Base-by-base conservation (phyloP, 1,139 yeast species). In the Magnusiomyces suaveolens region DNA sequence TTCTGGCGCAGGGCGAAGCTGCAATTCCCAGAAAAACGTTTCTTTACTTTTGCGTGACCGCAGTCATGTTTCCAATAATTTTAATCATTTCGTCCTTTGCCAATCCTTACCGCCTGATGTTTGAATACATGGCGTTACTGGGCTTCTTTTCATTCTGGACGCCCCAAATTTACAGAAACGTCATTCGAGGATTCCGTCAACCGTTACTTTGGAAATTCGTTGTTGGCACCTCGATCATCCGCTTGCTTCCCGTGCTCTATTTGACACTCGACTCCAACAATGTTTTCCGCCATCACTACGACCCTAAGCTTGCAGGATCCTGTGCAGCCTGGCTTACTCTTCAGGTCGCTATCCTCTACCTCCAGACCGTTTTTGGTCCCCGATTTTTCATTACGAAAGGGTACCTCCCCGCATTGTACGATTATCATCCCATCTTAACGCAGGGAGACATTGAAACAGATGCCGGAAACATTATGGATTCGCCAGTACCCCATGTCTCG, bases 161-260 rank as follows among this genome's bases (percentile, higher is more conserved):
- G n/a, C 97, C 97, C 0, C 98, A 90, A 67, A 84, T 88, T 52
- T 80, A 82, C 58, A 75, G 96, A 62, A 87, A 88, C 64, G 82
- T 86, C 3, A 69, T 85, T 23, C 77, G 87, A 56, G 92, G 92
- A 26, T 56, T 52, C 24, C 72, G 84, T 54, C 72, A 74, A 43
- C 79, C 89, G 2, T 82, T 86, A 61, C 70, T 74, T 46, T 84
- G 89, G 87, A 78, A 78, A 56, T 92, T 85, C 63, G 76, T 89
- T 21, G 36, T 83, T 18, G 87, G 89, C 0, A 80, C 86, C 0
- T 79, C 89, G 0, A 47, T 79, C 1, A 69, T 86, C 12, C 74
- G 97, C 58, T 63, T 84, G 2, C 49, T 78, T 0, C 97, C 96
- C 0, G 68, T 88, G 2, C 66, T 74, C 21, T 89, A 88, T 67